These are phyloP conservation scores for Daldinia loculata DNA, from an alignment of 495 filamentous ascomycete genomes.

Conservation along the genomic window DNA sequence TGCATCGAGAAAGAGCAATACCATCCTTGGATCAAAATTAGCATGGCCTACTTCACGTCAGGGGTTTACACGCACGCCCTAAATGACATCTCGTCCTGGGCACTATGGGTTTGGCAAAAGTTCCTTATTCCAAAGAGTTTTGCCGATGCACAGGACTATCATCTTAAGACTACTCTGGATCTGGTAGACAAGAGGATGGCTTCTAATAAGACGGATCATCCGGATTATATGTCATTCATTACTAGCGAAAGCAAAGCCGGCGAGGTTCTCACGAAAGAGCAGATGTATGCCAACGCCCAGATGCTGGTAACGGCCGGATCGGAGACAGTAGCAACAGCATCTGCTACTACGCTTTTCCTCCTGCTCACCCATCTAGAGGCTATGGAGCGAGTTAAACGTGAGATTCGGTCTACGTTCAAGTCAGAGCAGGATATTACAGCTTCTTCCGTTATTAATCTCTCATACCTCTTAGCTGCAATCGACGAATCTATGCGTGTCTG, in stretches of 20 bases:
- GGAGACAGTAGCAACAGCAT: constrained; percentile 61
- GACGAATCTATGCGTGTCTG: constrained; percentile 66
- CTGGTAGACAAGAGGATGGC: constrained; percentile 39
- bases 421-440: constrained; percentile 59
- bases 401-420: constrained; percentile 60
- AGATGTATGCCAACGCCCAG: constrained; percentile 45
- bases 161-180: constrained; percentile 28
- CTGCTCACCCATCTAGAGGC: constrained; percentile 50
- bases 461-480: constrained; percentile 65
- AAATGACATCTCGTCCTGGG: constrained; percentile 35
- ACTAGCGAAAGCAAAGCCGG: constrained; percentile 26
- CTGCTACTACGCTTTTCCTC: constrained; percentile 56
- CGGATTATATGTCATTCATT: constrained; percentile 54
- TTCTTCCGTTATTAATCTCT: constrained; percentile 50
- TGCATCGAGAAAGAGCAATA: constrained; percentile 50
- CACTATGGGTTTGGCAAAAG: constrained; percentile 33
- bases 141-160: constrained; percentile 12
- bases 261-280: constrained; percentile 39
- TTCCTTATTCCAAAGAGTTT: constrained; percentile 20
- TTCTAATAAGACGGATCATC: constrained; percentile 26
- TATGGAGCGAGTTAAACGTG: constrained; percentile 52
- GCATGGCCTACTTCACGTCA: constrained; percentile 38
- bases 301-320: constrained; percentile 54
- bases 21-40: constrained; percentile 49
- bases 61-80: constrained; percentile 35